phyloP scores from a whole-genome alignment of 2,329 filamentous ascomycete genomes.

The Claviceps pusilla region DNA sequence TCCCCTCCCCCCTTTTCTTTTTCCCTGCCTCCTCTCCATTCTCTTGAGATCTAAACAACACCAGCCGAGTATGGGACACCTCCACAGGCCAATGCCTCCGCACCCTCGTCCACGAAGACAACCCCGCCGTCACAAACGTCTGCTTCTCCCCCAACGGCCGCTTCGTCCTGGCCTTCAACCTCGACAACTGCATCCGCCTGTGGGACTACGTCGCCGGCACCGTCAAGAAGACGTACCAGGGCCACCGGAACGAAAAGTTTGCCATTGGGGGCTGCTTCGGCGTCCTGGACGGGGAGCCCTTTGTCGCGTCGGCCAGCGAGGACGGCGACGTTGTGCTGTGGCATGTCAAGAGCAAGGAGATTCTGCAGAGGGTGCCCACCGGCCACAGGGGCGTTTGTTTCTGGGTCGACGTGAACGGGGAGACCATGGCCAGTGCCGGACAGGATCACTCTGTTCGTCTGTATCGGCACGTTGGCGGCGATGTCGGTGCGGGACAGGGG shows the following conservation, averaged over 20 bases:
- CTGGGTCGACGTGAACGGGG: constrained; percentile 46
- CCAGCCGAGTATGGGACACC: constrained; percentile 82
- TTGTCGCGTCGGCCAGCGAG: constrained; percentile 74
- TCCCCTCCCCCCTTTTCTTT: neutral
- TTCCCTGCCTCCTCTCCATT: neutral
- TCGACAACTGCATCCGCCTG: constrained; percentile 77
- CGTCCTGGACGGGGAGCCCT: constrained; percentile 32
- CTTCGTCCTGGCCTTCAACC: constrained; percentile 78
- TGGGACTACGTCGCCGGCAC: constrained; percentile 91
- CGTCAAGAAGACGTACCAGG: constrained; percentile 94
- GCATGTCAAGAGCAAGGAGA: constrained; percentile 75
- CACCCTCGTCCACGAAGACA: constrained; percentile 92
- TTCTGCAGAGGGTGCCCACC: constrained; percentile 49
- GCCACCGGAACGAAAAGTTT: constrained; percentile 71
- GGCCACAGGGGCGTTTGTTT: constrained; percentile 44
- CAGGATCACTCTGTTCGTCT: constrained; percentile 39
- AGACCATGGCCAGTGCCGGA: constrained; percentile 42
- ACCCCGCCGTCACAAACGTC: constrained; percentile 75
- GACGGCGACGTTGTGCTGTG: constrained; percentile 75
- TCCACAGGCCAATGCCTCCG: constrained; percentile 87
- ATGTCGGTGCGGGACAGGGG: neutral
- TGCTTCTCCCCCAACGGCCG: constrained; percentile 90
- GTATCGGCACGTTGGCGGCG: constrained; percentile 23
- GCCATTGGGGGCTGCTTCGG: constrained; percentile 79
- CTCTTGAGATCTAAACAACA: neutral